These are phyloP conservation scores for Aspergillus fructus DNA, from an alignment of 2,329 filamentous ascomycete species.

Conservation along the genomic window DNA sequence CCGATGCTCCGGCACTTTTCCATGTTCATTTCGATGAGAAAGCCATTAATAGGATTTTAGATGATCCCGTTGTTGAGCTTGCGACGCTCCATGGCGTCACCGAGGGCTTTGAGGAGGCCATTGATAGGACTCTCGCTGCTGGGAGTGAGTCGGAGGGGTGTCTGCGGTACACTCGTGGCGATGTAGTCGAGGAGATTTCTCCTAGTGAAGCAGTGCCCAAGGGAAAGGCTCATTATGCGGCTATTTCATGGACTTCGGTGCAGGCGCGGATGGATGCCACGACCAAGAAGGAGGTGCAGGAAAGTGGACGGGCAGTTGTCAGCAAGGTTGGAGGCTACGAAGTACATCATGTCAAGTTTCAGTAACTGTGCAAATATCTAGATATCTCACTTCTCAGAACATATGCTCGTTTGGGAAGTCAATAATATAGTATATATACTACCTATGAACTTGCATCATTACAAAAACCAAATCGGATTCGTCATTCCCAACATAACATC, in stretches of 20 bases:
- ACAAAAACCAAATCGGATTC: background rate
- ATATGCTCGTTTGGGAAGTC: too few species aligned
- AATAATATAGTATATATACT: too few species aligned
- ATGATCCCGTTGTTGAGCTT: background rate
- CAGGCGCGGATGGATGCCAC: background rate
- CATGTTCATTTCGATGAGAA: background rate
- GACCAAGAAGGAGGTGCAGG: background rate
- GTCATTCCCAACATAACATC: background rate
- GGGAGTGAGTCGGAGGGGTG: background rate
- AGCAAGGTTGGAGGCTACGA: background rate
- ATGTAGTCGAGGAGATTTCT: slow-evolving; percentile 1
- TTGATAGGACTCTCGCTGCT: background rate
- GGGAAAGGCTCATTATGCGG: slow-evolving; percentile 2
- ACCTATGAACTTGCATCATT: too few species aligned
- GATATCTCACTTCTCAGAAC: too few species aligned
- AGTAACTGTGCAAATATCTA: background rate
- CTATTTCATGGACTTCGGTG: background rate
- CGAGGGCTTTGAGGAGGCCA: background rate
- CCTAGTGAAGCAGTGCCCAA: background rate
- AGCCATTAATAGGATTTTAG: background rate
- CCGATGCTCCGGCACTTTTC: background rate
- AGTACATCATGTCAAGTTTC: slow-evolving; percentile 7
- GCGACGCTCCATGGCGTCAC: background rate
- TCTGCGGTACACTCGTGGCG: background rate
- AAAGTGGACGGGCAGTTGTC: background rate